Percentiles rank a stretch among this genome's conserved stretches.
These are phyloP conservation scores for Cucumis cinereus DNA, from an alignment of 306 rosid species.

Conservation along the genomic window DNA sequence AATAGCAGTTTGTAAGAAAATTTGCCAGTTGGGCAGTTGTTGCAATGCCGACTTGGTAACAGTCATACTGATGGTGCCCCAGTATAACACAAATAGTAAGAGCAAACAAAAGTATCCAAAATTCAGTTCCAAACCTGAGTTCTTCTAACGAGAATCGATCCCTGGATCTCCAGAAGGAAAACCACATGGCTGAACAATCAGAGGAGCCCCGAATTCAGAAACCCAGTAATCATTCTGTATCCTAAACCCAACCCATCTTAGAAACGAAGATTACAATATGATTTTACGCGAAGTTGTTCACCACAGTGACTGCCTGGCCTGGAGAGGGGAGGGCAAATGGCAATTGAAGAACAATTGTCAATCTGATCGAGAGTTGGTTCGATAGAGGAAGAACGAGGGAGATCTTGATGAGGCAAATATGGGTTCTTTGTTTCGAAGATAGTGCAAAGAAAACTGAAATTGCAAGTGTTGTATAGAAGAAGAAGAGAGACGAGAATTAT, in stretches of 20 bases:
- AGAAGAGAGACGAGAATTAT: neutral
- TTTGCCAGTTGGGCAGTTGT: neutral
- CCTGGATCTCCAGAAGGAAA: constrained; percentile 75
- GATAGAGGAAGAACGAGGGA: neutral
- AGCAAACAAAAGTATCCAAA: constrained; percentile 4
- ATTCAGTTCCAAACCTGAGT: constrained; percentile 45
- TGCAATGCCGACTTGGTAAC: neutral
- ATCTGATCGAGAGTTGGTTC: neutral
- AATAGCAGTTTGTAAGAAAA: neutral
- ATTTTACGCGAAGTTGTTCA: neutral
- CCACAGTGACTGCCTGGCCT: neutral
- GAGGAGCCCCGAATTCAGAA: constrained; percentile 18
- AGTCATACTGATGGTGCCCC: neutral
- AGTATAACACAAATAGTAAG: neutral
- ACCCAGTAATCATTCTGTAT: constrained; percentile 17
- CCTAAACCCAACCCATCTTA: neutral
- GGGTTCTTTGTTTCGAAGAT: neutral
- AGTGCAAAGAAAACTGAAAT: neutral
- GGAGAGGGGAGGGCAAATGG: neutral
- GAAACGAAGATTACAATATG: neutral
- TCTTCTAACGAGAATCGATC: constrained; percentile 80
- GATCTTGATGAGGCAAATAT: neutral
- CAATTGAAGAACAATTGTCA: neutral
- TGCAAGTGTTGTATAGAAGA: neutral
- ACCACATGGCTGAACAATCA: constrained; percentile 72